These are phyloP conservation scores for Geotrichum klebahnii DNA, from an alignment of 1,139 yeast species.

Conservation along the genomic window DNA sequence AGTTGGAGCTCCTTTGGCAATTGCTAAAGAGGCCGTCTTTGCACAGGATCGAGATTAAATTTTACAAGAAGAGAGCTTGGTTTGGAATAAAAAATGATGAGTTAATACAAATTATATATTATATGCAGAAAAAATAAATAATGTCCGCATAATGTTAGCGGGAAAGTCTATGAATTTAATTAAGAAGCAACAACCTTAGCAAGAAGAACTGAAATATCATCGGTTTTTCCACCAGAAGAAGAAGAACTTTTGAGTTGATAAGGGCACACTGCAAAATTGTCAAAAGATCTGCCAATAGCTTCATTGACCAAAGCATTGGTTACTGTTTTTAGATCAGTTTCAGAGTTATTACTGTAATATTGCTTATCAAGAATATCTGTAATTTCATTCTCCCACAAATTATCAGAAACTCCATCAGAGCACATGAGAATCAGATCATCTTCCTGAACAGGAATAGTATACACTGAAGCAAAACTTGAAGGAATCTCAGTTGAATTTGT, in stretches of 20 bases:
- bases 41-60: constrained; percentile 7
- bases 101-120: not conserved
- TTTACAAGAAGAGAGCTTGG: constrained; percentile 1
- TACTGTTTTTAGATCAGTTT: constrained; percentile 21
- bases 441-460: constrained; percentile 36
- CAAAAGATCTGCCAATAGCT: constrained; percentile 25
- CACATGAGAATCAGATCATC: constrained; percentile 79
- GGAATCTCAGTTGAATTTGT: constrained; percentile 14
- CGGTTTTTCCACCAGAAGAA: constrained; percentile 25
- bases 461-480: not conserved
- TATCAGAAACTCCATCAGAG: constrained; percentile 92
- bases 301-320: constrained; percentile 20
- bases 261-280: constrained; percentile 27
- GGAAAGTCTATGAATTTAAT: not conserved
- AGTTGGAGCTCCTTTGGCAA: constrained; percentile 39
- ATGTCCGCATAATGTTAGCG: not conserved
- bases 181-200: constrained; percentile 14
- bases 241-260: constrained; percentile 21
- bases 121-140: not conserved
- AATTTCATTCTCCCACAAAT: constrained; percentile 62
- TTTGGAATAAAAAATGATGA: not conserved
- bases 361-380: constrained; percentile 50
- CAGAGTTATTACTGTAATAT: constrained; percentile 33
- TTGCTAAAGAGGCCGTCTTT: constrained; percentile 26
- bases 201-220: constrained; percentile 24